Percentiles rank a stretch among this genome's conserved stretches.
Conservation (phyloP, 345 rosid genomes). For the Citrus maxima region DNA sequence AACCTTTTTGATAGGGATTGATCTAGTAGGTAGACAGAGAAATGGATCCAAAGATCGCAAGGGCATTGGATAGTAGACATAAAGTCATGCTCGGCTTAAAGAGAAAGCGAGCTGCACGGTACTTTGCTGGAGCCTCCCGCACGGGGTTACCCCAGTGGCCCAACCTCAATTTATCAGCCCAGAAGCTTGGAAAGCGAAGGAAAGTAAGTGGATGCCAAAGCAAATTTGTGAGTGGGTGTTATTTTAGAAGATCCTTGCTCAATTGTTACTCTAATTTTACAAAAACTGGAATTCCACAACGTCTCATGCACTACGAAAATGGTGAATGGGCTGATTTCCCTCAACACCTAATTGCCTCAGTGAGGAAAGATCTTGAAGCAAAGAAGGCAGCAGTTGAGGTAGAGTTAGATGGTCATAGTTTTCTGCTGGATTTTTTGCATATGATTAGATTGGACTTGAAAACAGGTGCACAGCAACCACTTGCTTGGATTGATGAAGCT, state of each 20-base stretch:
- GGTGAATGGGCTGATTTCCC: conserved; percentile 86
- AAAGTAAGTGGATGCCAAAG: conserved; percentile 34
- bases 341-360: conserved; percentile 29
- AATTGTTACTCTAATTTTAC: conserved; percentile 63
- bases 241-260: conserved; percentile 44
- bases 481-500: conserved; percentile 94
- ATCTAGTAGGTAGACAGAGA: conserved; percentile 42
- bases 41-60: conserved; percentile 59
- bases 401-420: conserved; percentile 43
- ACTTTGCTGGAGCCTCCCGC: conserved; percentile 39
- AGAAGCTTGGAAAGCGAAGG: conserved; percentile 47
- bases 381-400: conserved; percentile 65
- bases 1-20: conserved; percentile 47
- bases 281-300: conserved; percentile 62
- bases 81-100: conserved; percentile 38
- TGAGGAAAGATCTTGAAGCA: conserved; percentile 52
- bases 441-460: conserved; percentile 67
- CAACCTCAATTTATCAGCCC: conserved; percentile 20
- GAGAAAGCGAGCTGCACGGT: conserved; percentile 43
- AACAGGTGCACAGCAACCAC: conserved; percentile 58
- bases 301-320: conserved; percentile 68
- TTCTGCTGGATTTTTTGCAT: conserved; percentile 74
- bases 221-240: conserved; percentile 25
- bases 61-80: conserved; percentile 52
- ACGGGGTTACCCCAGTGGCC: conserved; percentile 29